Base-by-base conservation (phyloP, 1,139 yeast genomes). In the Ogataea hybrid region DNA sequence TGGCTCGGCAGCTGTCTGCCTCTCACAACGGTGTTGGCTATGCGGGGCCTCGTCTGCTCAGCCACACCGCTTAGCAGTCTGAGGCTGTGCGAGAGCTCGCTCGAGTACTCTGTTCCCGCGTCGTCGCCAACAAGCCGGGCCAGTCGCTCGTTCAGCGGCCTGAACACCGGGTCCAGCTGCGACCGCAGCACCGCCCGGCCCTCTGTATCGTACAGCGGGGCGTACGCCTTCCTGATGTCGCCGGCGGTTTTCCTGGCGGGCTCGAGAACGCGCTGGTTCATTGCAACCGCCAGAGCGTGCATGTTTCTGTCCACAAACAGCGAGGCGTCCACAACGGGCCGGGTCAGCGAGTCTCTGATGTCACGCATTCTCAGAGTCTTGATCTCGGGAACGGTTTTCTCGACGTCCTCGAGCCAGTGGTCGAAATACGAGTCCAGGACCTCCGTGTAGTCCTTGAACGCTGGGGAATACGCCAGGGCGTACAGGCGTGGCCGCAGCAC, bases 151-250 rank as follows among this genome's bases (percentile, higher is more conserved):
- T 85, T 86, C 31, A 81, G 41, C 15, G 90, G 89, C 35, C 65
- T 70, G 34, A 84, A 66, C 14, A 82, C 32, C 4, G 88, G 86
- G 56, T 85, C 90, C 23, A 80, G 61, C 32, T 76, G 73, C 15
- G 82, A 69, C 50, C 84, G 69, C 32, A 84, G 55, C 35, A 80
- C 60, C 29, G 84, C 83, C 53, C 77, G 79, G 14, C 86, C 87
- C 31, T 79, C 67, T 9, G 76, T 69, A 56, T 80, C 79, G 56
- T 75, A 74, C 28, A 73, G 48, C 15, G 67, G 61, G 33, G 73
- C 62, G 49, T 74, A 68, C 32, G 61, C 63, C 28, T 63, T 64
- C 51, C 79, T 70, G 37, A 70, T 59, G 29, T 68, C 71, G 39
- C 61, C 57, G 12, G 71, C 61, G 22, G 63, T 57, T 35, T 61